phyloP scores from a whole-genome alignment of 2,329 filamentous ascomycete species.

The Chaetomium sp. region DNA sequence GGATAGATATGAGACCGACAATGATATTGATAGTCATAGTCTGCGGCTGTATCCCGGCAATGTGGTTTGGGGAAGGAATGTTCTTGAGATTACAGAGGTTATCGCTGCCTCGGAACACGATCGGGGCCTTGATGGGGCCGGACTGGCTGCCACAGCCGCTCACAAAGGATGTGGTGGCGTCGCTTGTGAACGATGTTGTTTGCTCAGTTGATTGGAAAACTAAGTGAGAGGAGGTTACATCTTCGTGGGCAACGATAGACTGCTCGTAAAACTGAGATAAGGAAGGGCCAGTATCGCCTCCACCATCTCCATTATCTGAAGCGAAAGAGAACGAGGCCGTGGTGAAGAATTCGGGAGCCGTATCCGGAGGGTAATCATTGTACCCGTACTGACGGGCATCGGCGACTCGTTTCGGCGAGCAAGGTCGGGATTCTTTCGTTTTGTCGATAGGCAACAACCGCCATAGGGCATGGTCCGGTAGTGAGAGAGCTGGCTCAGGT shows the following conservation, averaged over 20 bases:
- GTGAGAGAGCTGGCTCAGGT: slow-evolving; percentile 13
- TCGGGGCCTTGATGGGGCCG: slow-evolving; percentile 19
- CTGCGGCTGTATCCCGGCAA: slow-evolving; percentile 64
- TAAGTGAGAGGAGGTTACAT: slow-evolving; percentile 57
- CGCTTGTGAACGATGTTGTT: slow-evolving; percentile 32
- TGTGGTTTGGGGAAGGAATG: slow-evolving; percentile 60
- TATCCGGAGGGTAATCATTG: slow-evolving; percentile 15
- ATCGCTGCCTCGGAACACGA: slow-evolving; percentile 23
- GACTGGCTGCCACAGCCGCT: slow-evolving; percentile 23
- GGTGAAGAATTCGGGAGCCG: slow-evolving; percentile 42
- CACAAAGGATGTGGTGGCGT: slow-evolving; percentile 26
- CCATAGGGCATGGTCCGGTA: slow-evolving; percentile 39
- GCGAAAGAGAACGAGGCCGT: slow-evolving; percentile 36
- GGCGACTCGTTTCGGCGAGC: slow-evolving; percentile 46
- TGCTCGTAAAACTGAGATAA: slow-evolving; percentile 69
- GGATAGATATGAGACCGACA: slow-evolving; percentile 69
- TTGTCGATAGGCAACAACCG: slow-evolving; percentile 45
- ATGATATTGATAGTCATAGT: slow-evolving; percentile 78
- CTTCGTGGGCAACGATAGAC: slow-evolving; percentile 65
- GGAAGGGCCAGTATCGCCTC: slow-evolving; percentile 28
- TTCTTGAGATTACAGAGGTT: slow-evolving; percentile 58
- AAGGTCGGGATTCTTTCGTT: slow-evolving; percentile 39
- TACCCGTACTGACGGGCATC: slow-evolving; percentile 20
- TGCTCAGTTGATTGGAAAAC: slow-evolving; percentile 20
- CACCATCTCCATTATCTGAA: slow-evolving; percentile 26